phyloP scores from a whole-genome alignment of 2,329 filamentous ascomycete species.

The Zasmidium angulare region DNA sequence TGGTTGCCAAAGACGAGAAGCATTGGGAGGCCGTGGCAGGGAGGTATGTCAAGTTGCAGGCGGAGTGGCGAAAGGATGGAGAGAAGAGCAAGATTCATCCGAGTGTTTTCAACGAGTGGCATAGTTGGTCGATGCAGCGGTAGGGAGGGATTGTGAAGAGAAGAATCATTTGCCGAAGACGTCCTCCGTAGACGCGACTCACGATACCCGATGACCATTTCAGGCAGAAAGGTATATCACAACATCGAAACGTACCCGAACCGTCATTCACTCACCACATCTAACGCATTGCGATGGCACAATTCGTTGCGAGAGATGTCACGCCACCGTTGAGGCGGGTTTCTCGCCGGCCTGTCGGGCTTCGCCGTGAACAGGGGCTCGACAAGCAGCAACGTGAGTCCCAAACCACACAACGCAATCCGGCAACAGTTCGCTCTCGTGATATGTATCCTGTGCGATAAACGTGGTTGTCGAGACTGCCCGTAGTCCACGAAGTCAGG shows the following conservation, averaged over 20 bases:
- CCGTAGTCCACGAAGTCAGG: background rate
- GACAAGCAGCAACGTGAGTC: background rate
- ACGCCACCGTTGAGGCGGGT: background rate
- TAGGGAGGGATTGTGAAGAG: no score
- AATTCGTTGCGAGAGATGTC: background rate
- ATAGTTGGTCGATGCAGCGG: constrained; percentile 42
- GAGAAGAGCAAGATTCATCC: constrained; percentile 43
- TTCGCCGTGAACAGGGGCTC: background rate
- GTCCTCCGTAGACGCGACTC: no score
- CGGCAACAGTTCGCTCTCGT: background rate
- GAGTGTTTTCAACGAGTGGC: constrained; percentile 48
- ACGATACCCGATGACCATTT: background rate
- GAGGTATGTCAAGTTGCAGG: constrained; percentile 45
- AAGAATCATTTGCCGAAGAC: no score
- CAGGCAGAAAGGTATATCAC: background rate
- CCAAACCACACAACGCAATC: background rate
- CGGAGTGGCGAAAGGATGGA: constrained; percentile 42
- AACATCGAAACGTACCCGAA: background rate
- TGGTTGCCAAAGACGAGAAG: constrained; percentile 52
- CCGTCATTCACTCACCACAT: background rate
- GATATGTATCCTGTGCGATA: background rate
- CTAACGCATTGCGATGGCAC: background rate
- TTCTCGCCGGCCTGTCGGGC: background rate
- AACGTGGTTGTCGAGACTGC: background rate
- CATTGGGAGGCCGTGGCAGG: constrained; percentile 40